Base-by-base conservation (phyloP, 2,329 filamentous ascomycete species). In the Proliferodiscus dingleyae region DNA sequence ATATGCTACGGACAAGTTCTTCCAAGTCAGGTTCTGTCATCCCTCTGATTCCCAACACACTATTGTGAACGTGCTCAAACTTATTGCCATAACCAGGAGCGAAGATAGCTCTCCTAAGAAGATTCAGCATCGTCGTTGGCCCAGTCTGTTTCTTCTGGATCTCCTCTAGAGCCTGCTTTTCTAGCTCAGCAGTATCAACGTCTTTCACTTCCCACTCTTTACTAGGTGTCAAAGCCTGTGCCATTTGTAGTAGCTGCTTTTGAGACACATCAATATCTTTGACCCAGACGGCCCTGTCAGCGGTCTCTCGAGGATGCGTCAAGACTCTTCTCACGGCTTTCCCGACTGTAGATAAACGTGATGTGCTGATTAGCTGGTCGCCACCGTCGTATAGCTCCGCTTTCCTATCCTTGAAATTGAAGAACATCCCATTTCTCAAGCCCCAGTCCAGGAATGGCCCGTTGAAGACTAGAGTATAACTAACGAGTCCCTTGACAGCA, bases 401-500 rank as follows among this genome's bases (percentile, higher is more conserved):
- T 34, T 65, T 68, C 3, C 67, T 63, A 2, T 66, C 61, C 19
- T 69, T 66, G 3, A 69, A 52, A 47, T 77, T 65, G 4, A 77
- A 45, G 11, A 77, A 48, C 50, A 80, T 71, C 5, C 64, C 64
- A 1, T 36, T 59, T 52, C 56, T 30, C 11, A 71, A 29, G 2
- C 67, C 69, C 75, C 73, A 81, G 59, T 84, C 80, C 48, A 83
- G 71, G 61, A 84, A 82, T 0, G 68, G 63, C 0, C 74, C 75
- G 42, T 67, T 77, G 41, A 43, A 55, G 2, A 84, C 60, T 8
- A 68, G 62, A 0, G 75, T 80, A 68, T 81, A 84, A 23, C 71
- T 66, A 66, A 81, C 56, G 22, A 59, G 45, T 40, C 64, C 61
- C 33, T 66, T 61, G 56, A 66, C 61, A 5, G 69, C 46, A 30